phyloP scores from a whole-genome alignment of 164 flowering plant genomes.

The Pachysandra terminalis region DNA sequence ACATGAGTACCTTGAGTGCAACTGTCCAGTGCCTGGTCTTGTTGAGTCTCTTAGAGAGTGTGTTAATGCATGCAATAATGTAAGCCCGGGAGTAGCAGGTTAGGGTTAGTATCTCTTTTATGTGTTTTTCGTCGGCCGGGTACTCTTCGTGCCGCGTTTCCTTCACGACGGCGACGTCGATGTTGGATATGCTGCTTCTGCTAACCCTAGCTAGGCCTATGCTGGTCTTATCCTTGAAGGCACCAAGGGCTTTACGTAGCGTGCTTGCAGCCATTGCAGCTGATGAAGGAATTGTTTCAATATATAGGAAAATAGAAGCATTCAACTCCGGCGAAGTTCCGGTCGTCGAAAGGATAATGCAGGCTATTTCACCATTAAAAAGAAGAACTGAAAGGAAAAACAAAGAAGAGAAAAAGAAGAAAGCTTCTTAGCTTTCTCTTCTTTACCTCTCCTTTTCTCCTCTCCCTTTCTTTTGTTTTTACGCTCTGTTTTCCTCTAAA shows the following conservation, averaged over 20 bases:
- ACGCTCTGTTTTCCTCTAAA: background rate
- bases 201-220: conserved; percentile 48
- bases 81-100: conserved; percentile 49
- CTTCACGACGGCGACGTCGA: conserved; percentile 82
- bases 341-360: too few species aligned
- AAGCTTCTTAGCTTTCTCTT: background rate
- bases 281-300: too few species aligned
- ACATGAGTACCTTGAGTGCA: conserved; percentile 64
- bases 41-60: conserved; percentile 58
- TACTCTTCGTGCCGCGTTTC: conserved; percentile 85
- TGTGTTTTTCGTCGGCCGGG: conserved; percentile 67
- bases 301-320: too few species aligned
- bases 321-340: too few species aligned
- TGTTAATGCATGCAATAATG: conserved; percentile 52
- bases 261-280: conserved; percentile 70
- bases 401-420: background rate
- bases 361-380: too few species aligned
- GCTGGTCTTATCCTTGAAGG: conserved; percentile 67
- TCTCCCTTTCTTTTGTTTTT: background rate
- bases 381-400: too few species aligned
- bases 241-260: conserved; percentile 69
- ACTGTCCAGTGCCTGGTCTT: conserved; percentile 88
- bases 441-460: background rate
- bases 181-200: conserved; percentile 62
- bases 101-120: conserved; percentile 49